Evolutionary conservation across 192 early-diverging fungal genomes (phyloP), one percentile per base, ranked within the genome.

Genomic region (Coemansia erecta): DNA sequence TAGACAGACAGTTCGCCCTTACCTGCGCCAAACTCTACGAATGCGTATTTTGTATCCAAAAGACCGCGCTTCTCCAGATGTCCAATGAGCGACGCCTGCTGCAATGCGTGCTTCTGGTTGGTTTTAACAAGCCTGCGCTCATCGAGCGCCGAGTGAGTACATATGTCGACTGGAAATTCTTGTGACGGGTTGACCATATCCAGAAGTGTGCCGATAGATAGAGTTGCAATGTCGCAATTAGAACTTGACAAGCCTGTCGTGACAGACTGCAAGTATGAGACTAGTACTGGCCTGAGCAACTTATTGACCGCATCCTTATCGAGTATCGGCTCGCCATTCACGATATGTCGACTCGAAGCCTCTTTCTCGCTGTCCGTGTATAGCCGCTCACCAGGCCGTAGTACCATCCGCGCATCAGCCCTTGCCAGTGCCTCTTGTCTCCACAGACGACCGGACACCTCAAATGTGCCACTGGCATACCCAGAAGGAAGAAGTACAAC

Each of bases 1-100:
- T 63, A 78, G 17, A 68, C 61, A 0, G 81, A 67, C 12, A 87
- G 63, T 62, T 72, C 84, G 55, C 86, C 89, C 58, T 84, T 85
- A 8, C 89, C 89, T 31, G 87, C 83, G 35, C 92, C 91, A 80
- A 91, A 93, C 71, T 96, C 93, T 18, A 90, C 64, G 69, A 85
- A 93, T 11, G 82, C 84, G 21, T 83, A 70, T 0, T 69, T 63
- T 13, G 73, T 66, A 35, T 82, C 68, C 53, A 93, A 66, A 72
- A 91, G 80, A 2, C 81, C 77, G 8, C 73, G 60, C 18, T 72
- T 60, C 19, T 83, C 74, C 77, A 96, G 79, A 53, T 94, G 89
- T 11, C 90, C 92, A 4, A 94, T 22, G 10, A 96, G 68, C 14
- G 94, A 96, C n/a, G 90, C 81, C 60, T 92, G 86, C 63, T 88